Evolutionary conservation across 1,284 basidiomycete species (phyloP), one percentile per base, ranked within the genome.

Genomic region (Leucoagaricus sp.): DNA sequence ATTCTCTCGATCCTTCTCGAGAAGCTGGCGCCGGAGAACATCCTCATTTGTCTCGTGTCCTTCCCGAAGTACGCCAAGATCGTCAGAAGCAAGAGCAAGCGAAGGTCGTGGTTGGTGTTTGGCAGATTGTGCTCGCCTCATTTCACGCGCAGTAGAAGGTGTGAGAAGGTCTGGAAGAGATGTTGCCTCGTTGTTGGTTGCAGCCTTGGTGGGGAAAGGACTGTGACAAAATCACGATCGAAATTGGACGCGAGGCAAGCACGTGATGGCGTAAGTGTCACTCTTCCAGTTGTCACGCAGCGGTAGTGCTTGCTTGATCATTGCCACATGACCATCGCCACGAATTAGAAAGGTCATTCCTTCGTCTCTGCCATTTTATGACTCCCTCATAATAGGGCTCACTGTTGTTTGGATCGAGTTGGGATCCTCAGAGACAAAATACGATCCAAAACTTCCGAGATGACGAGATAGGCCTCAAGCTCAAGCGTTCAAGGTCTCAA

Each of bases 1-100:
- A 60, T 83, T 85, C 67, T 90, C 87, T 51, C 85, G 73, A 48
- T 88, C 85, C 61, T 84, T 85, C 52, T 88, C 87, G n/a, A 87
- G 67, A 52, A 90, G 70, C 51, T 88, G 85, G 41, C 78, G 74
- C 41, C 86, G 77, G 44, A 91, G 73, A 1, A 75, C 69, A 52
- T 87, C 86, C 63, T 90, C 86, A 19, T 73, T 69, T 6, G 80
- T 73, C 57, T 88, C 86, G 41, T 83, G 79, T 7, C 72, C 71
- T 66, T 91, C 89, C 55, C 76, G 76, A 40, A 91, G 67, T 26
- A 81, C 64, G 23, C 82, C 79, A 3, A 90, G 75, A 60, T 90
- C 88, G 60, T 89, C 79, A 2, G 75, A 58, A 54, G 69, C 69
- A 31, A 80, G 65, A 3, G 73, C 75, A 12, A 82, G 62, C 3